Evolutionary conservation across 345 rosid species (phyloP).

Genomic region (Cardamine occulta): DNA sequence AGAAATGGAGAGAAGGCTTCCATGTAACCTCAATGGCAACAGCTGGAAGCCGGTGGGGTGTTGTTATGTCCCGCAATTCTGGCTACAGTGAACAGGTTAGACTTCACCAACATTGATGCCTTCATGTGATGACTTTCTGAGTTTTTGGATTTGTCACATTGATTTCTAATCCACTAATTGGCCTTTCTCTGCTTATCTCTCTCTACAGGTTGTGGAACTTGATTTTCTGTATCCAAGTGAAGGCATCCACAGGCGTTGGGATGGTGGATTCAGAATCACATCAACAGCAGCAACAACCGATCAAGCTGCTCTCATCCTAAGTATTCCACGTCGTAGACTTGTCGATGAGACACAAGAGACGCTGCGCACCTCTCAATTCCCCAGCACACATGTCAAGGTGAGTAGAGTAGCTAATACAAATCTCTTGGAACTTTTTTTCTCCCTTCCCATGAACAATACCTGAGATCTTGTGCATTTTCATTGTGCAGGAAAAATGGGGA

Average conservation of each 20-base stretch:
- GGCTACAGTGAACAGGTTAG: conserved; percentile 91
- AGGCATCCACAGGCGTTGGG: conserved; percentile 97
- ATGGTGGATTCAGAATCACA: conserved; percentile 87
- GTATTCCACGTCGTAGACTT: conserved; percentile 79
- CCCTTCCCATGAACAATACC: conserved; percentile 8
- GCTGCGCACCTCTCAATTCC: conserved; percentile 89
- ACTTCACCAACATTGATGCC: neutral
- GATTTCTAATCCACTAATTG: conserved; percentile 13
- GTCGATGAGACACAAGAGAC: conserved; percentile 98
- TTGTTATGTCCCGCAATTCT: conserved; percentile 98
- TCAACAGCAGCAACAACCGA: conserved; percentile 93
- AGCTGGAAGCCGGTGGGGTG: conserved; percentile 94
- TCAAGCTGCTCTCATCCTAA: conserved; percentile 90
- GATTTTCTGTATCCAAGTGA: conserved; percentile 99
- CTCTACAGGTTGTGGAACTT: conserved; percentile 84
- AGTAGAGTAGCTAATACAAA: conserved; percentile 5
- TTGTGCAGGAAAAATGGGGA: conserved; percentile 82
- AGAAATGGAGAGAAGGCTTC: conserved; percentile 99
- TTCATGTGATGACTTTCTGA: neutral
- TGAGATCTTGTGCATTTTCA: neutral
- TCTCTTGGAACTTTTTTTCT: neutral
- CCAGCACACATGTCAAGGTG: conserved; percentile 97
- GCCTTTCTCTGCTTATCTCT: neutral
- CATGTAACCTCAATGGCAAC: conserved; percentile 99
- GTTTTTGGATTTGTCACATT: neutral